Evolutionary conservation across 2,329 filamentous ascomycete species (phyloP).

Genomic region (Penicillium thymicola): DNA sequence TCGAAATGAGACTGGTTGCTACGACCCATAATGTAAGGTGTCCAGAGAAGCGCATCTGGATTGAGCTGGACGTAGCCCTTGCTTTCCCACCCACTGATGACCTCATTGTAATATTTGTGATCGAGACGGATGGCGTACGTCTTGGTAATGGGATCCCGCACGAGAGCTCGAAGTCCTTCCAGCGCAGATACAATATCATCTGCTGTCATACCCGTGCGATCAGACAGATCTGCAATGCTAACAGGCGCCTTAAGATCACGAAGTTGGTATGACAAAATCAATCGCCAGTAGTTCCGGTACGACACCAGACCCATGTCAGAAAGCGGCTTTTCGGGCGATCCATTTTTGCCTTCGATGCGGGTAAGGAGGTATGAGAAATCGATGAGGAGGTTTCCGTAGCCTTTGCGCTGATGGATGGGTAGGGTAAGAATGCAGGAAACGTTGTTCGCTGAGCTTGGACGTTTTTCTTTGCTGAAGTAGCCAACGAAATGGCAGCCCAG

Average conservation of each 20-base stretch:
- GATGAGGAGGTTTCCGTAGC: constrained; percentile 93
- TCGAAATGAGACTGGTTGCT: constrained; percentile 80
- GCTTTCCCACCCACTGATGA: constrained; percentile 82
- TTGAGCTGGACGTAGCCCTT: constrained; percentile 87
- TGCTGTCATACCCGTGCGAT: constrained; percentile 89
- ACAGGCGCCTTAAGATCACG: constrained; percentile 58
- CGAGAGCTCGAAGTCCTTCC: constrained; percentile 82
- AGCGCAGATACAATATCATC: constrained; percentile 95
- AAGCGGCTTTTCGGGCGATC: constrained; percentile 93
- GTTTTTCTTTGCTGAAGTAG: constrained; percentile 99
- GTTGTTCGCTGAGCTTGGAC: constrained; percentile 91
- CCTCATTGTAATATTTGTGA: constrained; percentile 77
- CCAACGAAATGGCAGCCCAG: constrained; percentile 94
- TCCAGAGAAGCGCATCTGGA: constrained; percentile 81
- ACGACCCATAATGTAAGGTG: constrained; percentile 93
- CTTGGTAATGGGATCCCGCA: constrained; percentile 83
- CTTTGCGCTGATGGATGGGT: constrained; percentile 94
- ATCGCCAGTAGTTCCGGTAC: constrained; percentile 95
- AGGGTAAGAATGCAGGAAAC: constrained; percentile 95
- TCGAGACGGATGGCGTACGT: constrained; percentile 88
- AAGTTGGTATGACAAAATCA: constrained; percentile 82
- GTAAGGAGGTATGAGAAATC: constrained; percentile 98
- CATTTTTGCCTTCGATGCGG: constrained; percentile 86
- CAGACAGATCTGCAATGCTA: constrained; percentile 60
- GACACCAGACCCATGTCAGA: constrained; percentile 98